phyloP scores from a whole-genome alignment of 257 asterid genomes.

The Scutellaria barbata region DNA sequence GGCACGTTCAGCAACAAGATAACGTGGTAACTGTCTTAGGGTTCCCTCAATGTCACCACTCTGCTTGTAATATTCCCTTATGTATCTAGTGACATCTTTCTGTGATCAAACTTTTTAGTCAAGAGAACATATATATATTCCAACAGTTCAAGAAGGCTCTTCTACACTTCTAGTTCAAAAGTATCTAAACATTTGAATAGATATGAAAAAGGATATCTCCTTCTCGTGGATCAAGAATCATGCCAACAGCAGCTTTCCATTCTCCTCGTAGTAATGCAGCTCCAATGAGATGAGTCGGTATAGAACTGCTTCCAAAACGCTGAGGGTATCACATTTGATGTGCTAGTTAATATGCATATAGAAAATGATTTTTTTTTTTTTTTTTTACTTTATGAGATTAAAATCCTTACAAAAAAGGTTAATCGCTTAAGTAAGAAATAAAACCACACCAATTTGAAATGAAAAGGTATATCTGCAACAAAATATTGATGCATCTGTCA shows the following conservation, averaged over 20 bases:
- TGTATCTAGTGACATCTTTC: slow-evolving; percentile 60
- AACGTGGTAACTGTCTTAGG: slow-evolving; percentile 80
- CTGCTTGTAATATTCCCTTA: slow-evolving; percentile 83
- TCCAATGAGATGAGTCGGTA: slow-evolving; percentile 90
- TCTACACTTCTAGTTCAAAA: slow-evolving; percentile 25
- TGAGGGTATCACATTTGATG: slow-evolving; percentile 44
- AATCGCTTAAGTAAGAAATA: slow-evolving; percentile 17
- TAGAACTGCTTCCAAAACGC: slow-evolving; percentile 97
- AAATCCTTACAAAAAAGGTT: slow-evolving; percentile 15
- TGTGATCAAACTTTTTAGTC: slow-evolving; percentile 62
- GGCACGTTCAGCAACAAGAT: slow-evolving; percentile 91
- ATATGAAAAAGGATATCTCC: slow-evolving; percentile 87
- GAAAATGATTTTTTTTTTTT: slow-evolving; percentile 5
- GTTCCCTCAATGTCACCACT: slow-evolving; percentile 85
- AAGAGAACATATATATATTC: slow-evolving; percentile 43
- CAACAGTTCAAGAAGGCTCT: slow-evolving; percentile 11
- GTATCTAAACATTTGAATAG: slow-evolving; percentile 17
- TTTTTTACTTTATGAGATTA: slow-evolving; percentile 13
- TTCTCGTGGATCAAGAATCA: slow-evolving; percentile 96
- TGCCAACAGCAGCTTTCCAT: slow-evolving; percentile 80
- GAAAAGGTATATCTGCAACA: slow-evolving; percentile 4
- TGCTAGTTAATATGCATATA: slow-evolving; percentile 3
- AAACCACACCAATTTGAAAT: slow-evolving; percentile 20
- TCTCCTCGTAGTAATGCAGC: slow-evolving; percentile 91
- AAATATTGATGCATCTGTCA: neutral